Evolutionary conservation across 2,329 filamentous ascomycete genomes (phyloP), one percentile per base, ranked within the genome.

Genomic region (Fusarium dlaminii): DNA sequence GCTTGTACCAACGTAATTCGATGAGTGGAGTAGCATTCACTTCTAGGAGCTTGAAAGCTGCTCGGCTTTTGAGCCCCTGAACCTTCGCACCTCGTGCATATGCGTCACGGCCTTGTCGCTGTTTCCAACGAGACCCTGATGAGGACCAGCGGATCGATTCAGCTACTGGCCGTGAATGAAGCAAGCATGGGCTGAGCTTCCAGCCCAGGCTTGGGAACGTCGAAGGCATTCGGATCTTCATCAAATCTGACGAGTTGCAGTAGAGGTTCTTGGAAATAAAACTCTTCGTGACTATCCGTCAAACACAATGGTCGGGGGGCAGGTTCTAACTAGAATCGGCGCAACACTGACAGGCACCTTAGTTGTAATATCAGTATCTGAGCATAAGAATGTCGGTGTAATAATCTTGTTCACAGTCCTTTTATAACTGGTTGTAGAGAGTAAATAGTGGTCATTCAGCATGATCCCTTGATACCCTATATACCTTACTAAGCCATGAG

Each of bases 31-130:
- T 6, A 18, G 12, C 34, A 17, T 78, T 37, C 80, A 94, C 94
- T 87, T 98, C 93, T 24, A 98, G 83, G 15, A 99, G 86, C 83
- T 99, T 99, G 82, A 96, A 98, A 0, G 95, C 96, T 32, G 96
- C 96, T 71, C 96, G 90, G 78, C 94, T 97, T 83, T 96, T 98
- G 66, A 98, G 84, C 1, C 92, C 92, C 75, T 93, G 88, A 5
- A 97, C 90, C 79, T 91, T 93, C 51, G 96, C 95, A 77, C 93
- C 90, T 63, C 89, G 90, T 1, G 92, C 89, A 80, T 91, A 97
- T 24, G 83, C 83, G 83, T 99, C 96, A 45, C 83, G 88, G 43
- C 86, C 86, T 80, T 98, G 95, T 27, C 96, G 92, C 59, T 88
- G 87, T 81, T 94, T 94, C 96, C 96, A 99, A 82, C 91, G 87